phyloP scores from a whole-genome alignment of 1,139 yeast species.

The Yamadazyma songkhlaensis region DNA sequence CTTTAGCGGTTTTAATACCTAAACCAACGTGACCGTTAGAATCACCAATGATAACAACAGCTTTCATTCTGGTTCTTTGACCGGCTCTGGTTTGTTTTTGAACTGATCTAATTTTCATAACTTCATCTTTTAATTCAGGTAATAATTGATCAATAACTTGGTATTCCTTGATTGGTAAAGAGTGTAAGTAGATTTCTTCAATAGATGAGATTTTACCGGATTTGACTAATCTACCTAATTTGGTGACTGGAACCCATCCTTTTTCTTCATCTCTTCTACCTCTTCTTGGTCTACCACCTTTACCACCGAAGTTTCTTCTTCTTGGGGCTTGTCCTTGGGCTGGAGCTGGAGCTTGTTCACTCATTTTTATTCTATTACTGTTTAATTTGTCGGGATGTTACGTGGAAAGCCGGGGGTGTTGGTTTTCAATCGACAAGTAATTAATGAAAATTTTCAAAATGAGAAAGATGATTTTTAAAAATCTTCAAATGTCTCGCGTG shows the following conservation, averaged over 20 bases:
- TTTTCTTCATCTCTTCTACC: constrained; percentile 88
- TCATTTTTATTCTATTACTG: constrained; percentile 41
- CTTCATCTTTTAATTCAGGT: constrained; percentile 97
- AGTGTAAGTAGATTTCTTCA: constrained; percentile 99
- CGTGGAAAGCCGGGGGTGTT: constrained; percentile 93
- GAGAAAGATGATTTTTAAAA: background rate
- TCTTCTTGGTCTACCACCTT: constrained; percentile 50
- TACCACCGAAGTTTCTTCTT: constrained; percentile 70
- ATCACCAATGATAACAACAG: constrained; percentile 99
- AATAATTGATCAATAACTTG: constrained; percentile 96
- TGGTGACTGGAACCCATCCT: constrained; percentile 99
- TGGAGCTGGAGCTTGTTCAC: constrained; percentile 36
- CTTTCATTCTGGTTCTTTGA: constrained; percentile 99
- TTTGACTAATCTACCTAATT: constrained; percentile 99
- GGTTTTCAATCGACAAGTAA: constrained; percentile 78
- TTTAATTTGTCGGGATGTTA: constrained; percentile 67
- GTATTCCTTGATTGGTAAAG: constrained; percentile 99
- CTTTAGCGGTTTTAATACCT: constrained; percentile 99
- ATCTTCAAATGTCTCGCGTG: constrained; percentile 1
- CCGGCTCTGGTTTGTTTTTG: constrained; percentile 99
- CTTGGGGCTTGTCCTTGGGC: constrained; percentile 49
- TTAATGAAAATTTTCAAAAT: constrained; percentile 5
- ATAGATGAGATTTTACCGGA: constrained; percentile 96
- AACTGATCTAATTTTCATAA: constrained; percentile 99
- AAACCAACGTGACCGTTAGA: constrained; percentile 99